Base-by-base conservation (phyloP, 306 rosid genomes). In the Cicer pinnatifidum region DNA sequence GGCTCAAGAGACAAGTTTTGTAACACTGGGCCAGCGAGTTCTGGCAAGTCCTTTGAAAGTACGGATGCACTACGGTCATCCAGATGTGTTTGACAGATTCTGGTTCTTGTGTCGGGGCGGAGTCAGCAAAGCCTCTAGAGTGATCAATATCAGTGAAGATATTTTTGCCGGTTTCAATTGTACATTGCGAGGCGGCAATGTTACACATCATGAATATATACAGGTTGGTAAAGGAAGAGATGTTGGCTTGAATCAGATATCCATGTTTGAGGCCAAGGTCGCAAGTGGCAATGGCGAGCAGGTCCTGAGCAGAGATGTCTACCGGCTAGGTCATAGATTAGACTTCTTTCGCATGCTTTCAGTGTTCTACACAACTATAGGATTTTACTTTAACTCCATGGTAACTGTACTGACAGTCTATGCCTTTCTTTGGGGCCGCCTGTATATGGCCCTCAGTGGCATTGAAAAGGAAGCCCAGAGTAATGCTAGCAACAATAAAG, bases 221-320 rank as follows among this genome's bases (percentile, higher is more conserved):
- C 98, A 93, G 86, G 92, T 93, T 43, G 98, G 98, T 35, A 93
- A 93, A 84, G 98, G 98, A 71, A 89, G 98, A 82, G 98, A 93
- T 83, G 98, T 93, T 58, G 97, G 98, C 62, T 81, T 93, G 82
- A 93, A 93, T 79, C 98, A 93, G 81, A 84, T 91, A 83, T 80
- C 98, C 38, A 89, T 93, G 97, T 93, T 91, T 86, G 97, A 88
- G 91, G 97, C 98, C 69, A 93, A 93, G 85, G 79, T 93, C 33
- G 86, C 98, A 19, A 91, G 98, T 77, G 98, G 98, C 75, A 93
- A 85, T 45, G 98, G 98, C n/a, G 98, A 93, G 81, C 98, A 93
- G 88, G 88, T 84, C 76, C 81, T 93, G 82, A 93, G 98, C 83
- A 85, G 98, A 82, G 98, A 93, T 78, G 83, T 93, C 50, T 93